Evolutionary conservation across 2,329 filamentous ascomycete genomes (phyloP), one percentile per base, ranked within the genome.

Genomic region (Cladophialophora carrionii): DNA sequence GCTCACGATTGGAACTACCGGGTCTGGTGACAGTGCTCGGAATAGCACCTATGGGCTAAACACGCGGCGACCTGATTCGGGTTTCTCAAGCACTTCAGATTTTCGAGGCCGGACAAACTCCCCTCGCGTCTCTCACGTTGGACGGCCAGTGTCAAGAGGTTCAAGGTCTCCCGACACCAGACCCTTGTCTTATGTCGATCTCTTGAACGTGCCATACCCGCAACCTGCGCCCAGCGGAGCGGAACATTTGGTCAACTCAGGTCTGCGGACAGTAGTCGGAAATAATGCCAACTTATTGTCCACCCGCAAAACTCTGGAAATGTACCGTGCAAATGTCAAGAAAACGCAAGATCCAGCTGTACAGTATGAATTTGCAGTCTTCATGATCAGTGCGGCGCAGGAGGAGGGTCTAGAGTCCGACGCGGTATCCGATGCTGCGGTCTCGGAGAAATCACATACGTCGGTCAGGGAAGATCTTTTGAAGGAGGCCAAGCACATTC

Each of bases 261-360:
- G 90, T 68, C 81, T 99, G 56, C 89, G 91, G 66, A 87, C 84
- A 62, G 88, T 86, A 17, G 88, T 99, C 26, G 95, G 95, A 52
- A 90, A 87, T 74, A 96, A 96, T 79, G 94, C 94, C 3, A 96
- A 93, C 22, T 83, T 99, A 12, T 85, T 99, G 32, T 93, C 92
- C 73, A 89, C 91, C 37, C 91, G 94, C 74, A 93, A 98, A 79
- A 99, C 95, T 1, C 85, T 99, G 56, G 93, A 98, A 62, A 97
- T 98, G 94, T 99, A 99, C 77, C 87, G 94, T 52, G 89, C 90
- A 62, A 99, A 98, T 74, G 91, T 97, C 64, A 98, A 97, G 81
- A 99, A 99, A 81, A 96, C 95, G 2, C 95, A 90, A 68, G 92
- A 97, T 76, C 84, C 89, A 17, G 88, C 90, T 3, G 90, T 96